Base-by-base conservation (phyloP, 805 yeast species). In the Lipomyces sp. region DNA sequence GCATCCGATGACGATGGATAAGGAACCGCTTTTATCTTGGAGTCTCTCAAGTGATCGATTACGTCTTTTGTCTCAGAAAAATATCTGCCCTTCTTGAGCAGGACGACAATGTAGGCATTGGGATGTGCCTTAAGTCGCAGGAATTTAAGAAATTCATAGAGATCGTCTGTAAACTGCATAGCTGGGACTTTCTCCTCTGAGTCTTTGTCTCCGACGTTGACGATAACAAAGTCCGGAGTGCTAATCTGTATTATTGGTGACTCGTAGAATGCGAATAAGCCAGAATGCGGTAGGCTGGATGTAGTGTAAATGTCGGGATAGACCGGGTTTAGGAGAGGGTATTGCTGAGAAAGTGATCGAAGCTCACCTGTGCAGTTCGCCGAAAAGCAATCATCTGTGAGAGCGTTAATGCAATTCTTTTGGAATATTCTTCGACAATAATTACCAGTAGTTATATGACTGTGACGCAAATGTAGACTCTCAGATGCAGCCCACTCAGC, bases 191-290 rank as follows among this genome's bases (percentile, higher is more conserved):
- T 35, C 18, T 37, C 42, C 7, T 45, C 48, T 13, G 39, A 30
- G 34, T 68, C 71, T 15, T 55, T 58, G 30, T 66, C 67, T 3
- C 71, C 71, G 18, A 66, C 60, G 48, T 65, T 67, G n/a, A 68
- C 42, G 15, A 68, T 62, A 34, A 68, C 39, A n/a, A 45, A 65
- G 15, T 63, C 37, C 5, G 71, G 69, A 10, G 67, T 65, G 32
- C 48, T 35, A 3, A 57, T 61, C 51, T 68, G 67, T 6, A 61
- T 24, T 5, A 63, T 37, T 8, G 60, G 51, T 13, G 58, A 51
- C 18, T 48, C 30, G 34, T 53, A 54, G 58, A 68, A 68, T 10
- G 65, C 55, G 48, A 50, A 68, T 34, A 56, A 53, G 34, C 70
- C 71, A 1, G 71, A 65, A 45, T 66, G 67, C 32, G 54, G 42